Percentiles rank a stretch among this genome's conserved stretches.
Conservation (phyloP, 139 green algal species). For the Tetraselmis striata region DNA sequence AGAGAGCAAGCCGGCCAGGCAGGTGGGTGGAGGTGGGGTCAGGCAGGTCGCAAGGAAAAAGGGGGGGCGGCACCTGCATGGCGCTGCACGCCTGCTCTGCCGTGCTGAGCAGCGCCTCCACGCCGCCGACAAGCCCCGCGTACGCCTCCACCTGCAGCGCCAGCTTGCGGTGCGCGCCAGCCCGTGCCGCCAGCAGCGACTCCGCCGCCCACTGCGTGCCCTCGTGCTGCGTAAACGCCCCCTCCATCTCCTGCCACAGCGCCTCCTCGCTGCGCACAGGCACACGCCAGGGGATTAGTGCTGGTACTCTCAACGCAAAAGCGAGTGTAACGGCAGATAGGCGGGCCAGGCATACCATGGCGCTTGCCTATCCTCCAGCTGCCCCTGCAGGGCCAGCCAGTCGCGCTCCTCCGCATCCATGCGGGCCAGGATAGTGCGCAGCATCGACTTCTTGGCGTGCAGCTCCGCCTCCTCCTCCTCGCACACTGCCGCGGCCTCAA, state of each 20-base stretch:
- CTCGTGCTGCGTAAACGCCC: background rate
- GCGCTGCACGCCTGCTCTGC: background rate
- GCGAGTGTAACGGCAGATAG: too few relatives aligned
- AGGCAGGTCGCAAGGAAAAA: too few relatives aligned
- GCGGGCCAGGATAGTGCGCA: background rate
- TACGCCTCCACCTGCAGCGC: background rate
- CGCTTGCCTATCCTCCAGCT: background rate
- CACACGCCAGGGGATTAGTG: too few relatives aligned
- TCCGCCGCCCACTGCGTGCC: background rate
- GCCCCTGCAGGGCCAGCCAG: background rate
- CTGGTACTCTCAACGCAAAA: too few relatives aligned
- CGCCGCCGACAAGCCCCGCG: background rate
- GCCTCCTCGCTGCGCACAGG: background rate
- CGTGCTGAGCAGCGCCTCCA: background rate
- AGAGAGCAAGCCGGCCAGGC: too few relatives aligned
- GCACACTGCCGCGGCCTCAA: background rate
- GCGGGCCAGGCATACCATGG: background rate
- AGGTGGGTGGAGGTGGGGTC: too few relatives aligned
- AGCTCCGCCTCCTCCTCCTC: background rate
- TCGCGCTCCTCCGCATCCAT: background rate
- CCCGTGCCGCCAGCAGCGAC: background rate
- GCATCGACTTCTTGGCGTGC: background rate
- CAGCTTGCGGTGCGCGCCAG: background rate
- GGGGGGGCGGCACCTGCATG: background rate
- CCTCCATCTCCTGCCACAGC: background rate